Conservation (phyloP, 768 basidiomycete genomes). For the Tylopilus subfusipes region DNA sequence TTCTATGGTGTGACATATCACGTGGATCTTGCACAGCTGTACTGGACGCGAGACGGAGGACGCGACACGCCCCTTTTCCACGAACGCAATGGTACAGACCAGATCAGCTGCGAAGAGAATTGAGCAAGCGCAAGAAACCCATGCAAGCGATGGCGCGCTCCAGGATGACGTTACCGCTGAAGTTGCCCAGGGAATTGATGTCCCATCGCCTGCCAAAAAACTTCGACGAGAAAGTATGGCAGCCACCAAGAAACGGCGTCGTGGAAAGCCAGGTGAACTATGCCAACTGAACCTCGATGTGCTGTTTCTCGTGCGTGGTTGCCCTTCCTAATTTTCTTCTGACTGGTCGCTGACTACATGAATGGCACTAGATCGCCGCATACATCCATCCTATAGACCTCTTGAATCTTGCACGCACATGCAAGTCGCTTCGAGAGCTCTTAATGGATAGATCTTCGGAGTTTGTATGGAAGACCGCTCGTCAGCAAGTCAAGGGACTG, state of each 20-base stretch:
- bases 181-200: neutral
- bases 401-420: constrained; percentile 37
- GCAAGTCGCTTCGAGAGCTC: constrained; percentile 36
- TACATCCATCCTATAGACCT: constrained; percentile 34
- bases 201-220: neutral
- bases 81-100: neutral
- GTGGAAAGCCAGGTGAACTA: neutral
- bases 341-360: neutral
- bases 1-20: too few relatives aligned
- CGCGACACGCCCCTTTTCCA: neutral
- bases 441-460: constrained; percentile 30
- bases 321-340: neutral
- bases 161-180: neutral
- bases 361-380: constrained; percentile 35
- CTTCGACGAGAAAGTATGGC: neutral
- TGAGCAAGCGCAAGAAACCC: neutral
- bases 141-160: neutral
- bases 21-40: neutral
- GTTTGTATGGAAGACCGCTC: constrained; percentile 24
- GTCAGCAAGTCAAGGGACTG: constrained; percentile 34
- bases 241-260: neutral
- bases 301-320: constrained; percentile 6
- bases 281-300: neutral
- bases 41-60: neutral
- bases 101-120: neutral